Base-by-base conservation (phyloP, 495 filamentous ascomycete species). In the Aspergillus taichungensis region DNA sequence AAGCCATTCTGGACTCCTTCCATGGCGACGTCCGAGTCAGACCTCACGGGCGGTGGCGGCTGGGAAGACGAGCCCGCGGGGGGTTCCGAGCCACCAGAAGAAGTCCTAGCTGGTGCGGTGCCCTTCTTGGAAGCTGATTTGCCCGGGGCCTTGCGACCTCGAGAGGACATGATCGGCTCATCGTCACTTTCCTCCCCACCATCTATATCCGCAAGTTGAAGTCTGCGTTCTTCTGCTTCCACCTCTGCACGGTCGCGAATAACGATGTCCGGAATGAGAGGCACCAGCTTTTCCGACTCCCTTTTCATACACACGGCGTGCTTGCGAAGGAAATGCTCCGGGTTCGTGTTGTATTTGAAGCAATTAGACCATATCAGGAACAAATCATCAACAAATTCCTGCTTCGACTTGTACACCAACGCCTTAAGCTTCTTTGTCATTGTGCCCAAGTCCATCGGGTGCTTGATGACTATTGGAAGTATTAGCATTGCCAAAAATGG, bases 391-490 rank as follows among this genome's bases (percentile, higher is more conserved):
- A 96, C 88, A 52, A 98, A 98, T 9, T 98, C 92, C 43, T 84
- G 73, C 71, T 98, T 98, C 37, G 88, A 95, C 61, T 86, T 91
- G 72, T 95, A 98, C 13, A 76, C 75, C 9, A 92, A 62, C 3
- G 75, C 71, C 61, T 95, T 95, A 30, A 99, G 79, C 68, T 96
- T 97, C 71, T 99, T 99, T 31, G 92, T 91, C 86, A 99, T 96
- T 30, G 82, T 84, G 33, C 94, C 92, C 35, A 99, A 79, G 62
- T 99, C 92, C 92, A 99, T 99, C 0, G 92, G 94, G 28, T 90
- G 81, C 67, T 92, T 95, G 69, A 97, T 96, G 50, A 97, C 83
- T 92, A 59, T 50, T 40, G 39, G 38, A 14, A 31, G 39, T 2
- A 44, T 67, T 49, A 67, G 55, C 37, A 54, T 37, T 4, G 33